Evolutionary conservation across 2,329 filamentous ascomycete species (phyloP).

Genomic region (Emmonsiellopsis sp.): DNA sequence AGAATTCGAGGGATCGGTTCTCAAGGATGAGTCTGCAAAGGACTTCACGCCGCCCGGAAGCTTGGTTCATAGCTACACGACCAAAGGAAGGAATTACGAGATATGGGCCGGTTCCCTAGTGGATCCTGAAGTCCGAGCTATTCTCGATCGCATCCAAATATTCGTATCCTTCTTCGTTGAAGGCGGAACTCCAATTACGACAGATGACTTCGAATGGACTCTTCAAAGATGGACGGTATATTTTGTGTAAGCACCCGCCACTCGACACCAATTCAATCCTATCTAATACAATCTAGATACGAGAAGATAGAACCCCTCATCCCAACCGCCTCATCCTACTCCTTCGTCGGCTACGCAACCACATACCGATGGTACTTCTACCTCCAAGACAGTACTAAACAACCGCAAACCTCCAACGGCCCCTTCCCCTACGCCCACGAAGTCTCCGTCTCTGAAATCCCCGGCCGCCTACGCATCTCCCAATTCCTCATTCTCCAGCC

Average conservation of each 20-base stretch:
- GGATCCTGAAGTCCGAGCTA: constrained; percentile 57
- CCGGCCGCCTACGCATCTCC: constrained; percentile 74
- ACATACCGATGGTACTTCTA: constrained; percentile 73
- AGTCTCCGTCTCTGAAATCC: constrained; percentile 50
- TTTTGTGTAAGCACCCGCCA: constrained; percentile 51
- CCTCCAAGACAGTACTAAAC: constrained; percentile 24
- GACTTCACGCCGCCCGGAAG: constrained; percentile 66
- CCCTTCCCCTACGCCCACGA: constrained; percentile 31
- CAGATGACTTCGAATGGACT: constrained; percentile 63
- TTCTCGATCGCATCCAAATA: constrained; percentile 75
- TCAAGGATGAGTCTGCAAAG: constrained; percentile 30
- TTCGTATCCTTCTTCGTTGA: constrained; percentile 84
- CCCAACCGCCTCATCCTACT: constrained; percentile 52
- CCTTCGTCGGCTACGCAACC: constrained; percentile 81
- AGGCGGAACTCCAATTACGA: constrained; percentile 68
- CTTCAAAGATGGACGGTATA: constrained; percentile 85
- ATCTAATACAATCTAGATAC: constrained; percentile 33
- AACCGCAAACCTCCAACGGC: constrained; percentile 34
- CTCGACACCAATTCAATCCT: constrained; percentile 2
- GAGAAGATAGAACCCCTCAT: constrained; percentile 42
- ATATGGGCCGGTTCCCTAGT: constrained; percentile 72
- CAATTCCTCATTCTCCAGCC: constrained; percentile 88
- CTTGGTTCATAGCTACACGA: constrained; percentile 54
- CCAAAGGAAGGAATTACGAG: constrained; percentile 60
- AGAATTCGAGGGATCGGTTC: constrained; percentile 54